Conservation (phyloP, 768 basidiomycete species). For the Stropharia rugosoannulata region DNA sequence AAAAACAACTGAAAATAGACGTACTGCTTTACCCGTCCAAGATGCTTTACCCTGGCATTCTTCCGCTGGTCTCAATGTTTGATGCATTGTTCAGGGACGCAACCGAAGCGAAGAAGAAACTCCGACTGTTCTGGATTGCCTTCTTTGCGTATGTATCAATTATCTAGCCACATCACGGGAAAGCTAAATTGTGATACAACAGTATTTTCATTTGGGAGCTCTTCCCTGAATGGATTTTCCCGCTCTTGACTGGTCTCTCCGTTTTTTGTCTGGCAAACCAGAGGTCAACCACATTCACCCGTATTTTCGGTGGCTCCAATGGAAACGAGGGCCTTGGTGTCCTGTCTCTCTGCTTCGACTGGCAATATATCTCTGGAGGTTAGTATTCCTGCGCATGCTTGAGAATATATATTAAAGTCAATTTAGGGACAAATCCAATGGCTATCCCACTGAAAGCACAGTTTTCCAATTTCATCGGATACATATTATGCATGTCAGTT, state of each 20-base stretch:
- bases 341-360: slow-evolving; percentile 58
- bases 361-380: slow-evolving; percentile 55
- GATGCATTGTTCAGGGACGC: slow-evolving; percentile 47
- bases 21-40: slow-evolving; percentile 52
- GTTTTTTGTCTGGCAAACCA: slow-evolving; percentile 59
- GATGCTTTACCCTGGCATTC: slow-evolving; percentile 46
- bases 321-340: slow-evolving; percentile 68
- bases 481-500: slow-evolving; percentile 46
- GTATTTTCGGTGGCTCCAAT: slow-evolving; percentile 62
- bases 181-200: slow-evolving; percentile 9
- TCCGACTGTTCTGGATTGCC: slow-evolving; percentile 51
- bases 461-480: slow-evolving; percentile 46
- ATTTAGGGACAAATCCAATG: slow-evolving; percentile 41
- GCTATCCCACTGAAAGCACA: slow-evolving; percentile 53
- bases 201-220: slow-evolving; percentile 51
- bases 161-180: neutral
- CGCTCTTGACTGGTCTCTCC: slow-evolving; percentile 55
- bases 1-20: slow-evolving; percentile 21
- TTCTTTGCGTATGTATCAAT: slow-evolving; percentile 30
- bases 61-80: slow-evolving; percentile 48
- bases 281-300: slow-evolving; percentile 43
- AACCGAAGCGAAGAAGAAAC: slow-evolving; percentile 34
- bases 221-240: slow-evolving; percentile 58
- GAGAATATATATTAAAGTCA: neutral
- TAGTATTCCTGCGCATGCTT: neutral